Base-by-base conservation (phyloP, 768 basidiomycete genomes). In the Hydnomerulius pinastri region DNA sequence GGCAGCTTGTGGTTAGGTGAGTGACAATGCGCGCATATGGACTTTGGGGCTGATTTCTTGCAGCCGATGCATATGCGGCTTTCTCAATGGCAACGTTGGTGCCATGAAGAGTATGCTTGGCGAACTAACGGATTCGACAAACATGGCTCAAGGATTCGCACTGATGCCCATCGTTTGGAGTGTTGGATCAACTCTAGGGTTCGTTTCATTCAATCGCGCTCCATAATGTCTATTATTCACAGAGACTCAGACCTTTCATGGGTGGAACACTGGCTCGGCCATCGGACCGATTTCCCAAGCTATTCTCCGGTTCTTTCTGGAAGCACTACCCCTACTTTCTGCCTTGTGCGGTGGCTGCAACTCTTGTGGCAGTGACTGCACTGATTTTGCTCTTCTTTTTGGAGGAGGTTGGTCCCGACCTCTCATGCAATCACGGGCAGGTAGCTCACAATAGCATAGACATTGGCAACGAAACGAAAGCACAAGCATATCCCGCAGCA, bases 31-130 rank as follows among this genome's bases (percentile, higher is more conserved):
- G 18, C 23, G 8, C 2, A 13, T 11, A 17, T 11, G 13, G 4
- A 3, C 6, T 15, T 13, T 18, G 25, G 8, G 9, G 9, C 53
- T 48, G 24, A 57, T n/a, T 11, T 15, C 17, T 24, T 3, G 33
- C 35, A 66, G 67, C 46, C 65, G 65, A 18, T 58, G 64, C 7
- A 48, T 71, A 46, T 60, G 59, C 43, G 70, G 67, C 23, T 46
- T 60, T 28, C 39, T 72, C 8, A 72, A 72, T 33, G 70, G 68
- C 23, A 70, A 73, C n/a, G 47, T 63, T 11, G 66, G 71, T 12
- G 61, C 67, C 23, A 81, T 86, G 72, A 88, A 87, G 62, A 83
- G 80, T 58, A 78, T 81, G 57, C 78, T 87, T 68, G 85, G 77
- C 1, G 85, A 86, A 47, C 64, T 86, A 27, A 85, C 83, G 0